These are phyloP conservation scores for Gillenia trifoliata DNA, from an alignment of 306 rosid genomes.

Conservation along the genomic window DNA sequence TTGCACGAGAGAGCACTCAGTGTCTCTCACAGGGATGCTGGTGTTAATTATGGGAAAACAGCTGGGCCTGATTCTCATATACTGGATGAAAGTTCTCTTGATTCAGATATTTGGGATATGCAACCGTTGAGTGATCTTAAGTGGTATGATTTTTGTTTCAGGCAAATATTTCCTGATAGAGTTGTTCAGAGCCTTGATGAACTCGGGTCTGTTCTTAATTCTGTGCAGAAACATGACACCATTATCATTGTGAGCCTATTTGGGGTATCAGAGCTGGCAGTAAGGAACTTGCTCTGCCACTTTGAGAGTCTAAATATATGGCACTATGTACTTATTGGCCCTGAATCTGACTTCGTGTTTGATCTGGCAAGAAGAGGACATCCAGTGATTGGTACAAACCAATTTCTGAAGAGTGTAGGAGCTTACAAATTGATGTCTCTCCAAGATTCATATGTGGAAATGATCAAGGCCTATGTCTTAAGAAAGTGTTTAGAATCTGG, in stretches of 20 bases:
- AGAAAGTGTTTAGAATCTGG: constrained; percentile 52
- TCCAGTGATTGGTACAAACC: constrained; percentile 55
- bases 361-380: constrained; percentile 85
- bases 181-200: constrained; percentile 47
- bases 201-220: constrained; percentile 55
- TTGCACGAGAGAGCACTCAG: constrained; percentile 78
- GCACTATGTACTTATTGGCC: constrained; percentile 59
- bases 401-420: constrained; percentile 43
- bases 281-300: constrained; percentile 71
- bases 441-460: constrained; percentile 32
- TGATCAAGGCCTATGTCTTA: constrained; percentile 41
- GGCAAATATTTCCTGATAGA: constrained; percentile 62
- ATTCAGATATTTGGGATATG: constrained; percentile 60
- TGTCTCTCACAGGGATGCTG: constrained; percentile 92
- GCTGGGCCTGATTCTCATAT: constrained; percentile 92
- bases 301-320: constrained; percentile 70
- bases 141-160: constrained; percentile 94
- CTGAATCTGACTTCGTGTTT: constrained; percentile 52
- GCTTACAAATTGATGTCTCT: constrained; percentile 32
- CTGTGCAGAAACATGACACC: constrained; percentile 39
- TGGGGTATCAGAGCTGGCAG: constrained; percentile 42
- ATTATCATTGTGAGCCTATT: constrained; percentile 52
- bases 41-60: constrained; percentile 91
- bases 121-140: constrained; percentile 58
- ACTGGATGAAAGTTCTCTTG: constrained; percentile 56